Evolutionary conservation across 192 early-diverging fungal genomes (phyloP).

Genomic region (Hyaloraphidium curvatum): DNA sequence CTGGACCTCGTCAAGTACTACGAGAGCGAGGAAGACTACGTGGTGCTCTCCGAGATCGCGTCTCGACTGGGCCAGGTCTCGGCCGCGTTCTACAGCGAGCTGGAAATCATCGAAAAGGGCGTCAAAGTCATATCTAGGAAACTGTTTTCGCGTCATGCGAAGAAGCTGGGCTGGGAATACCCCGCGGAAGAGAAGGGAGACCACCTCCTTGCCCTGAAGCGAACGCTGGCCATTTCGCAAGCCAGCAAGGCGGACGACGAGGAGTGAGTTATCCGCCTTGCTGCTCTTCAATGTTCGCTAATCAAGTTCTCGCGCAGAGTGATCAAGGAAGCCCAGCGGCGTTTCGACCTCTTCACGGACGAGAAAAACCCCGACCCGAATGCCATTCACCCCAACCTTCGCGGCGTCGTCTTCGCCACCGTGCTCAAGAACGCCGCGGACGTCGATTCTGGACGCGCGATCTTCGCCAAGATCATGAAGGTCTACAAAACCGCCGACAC

Average conservation of each 20-base stretch:
- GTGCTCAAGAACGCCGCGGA: constrained; percentile 41
- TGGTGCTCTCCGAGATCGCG: constrained; percentile 45
- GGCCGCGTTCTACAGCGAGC: constrained; percentile 45
- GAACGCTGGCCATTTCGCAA: constrained; percentile 49
- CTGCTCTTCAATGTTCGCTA: too few relatives aligned
- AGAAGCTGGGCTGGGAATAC: constrained; percentile 60
- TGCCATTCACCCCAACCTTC: constrained; percentile 42
- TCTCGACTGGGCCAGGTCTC: constrained; percentile 38
- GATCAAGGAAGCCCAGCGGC: constrained; percentile 39
- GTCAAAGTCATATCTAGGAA: constrained; percentile 44
- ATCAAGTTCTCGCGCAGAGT: too few relatives aligned
- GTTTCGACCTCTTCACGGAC: constrained; percentile 45
- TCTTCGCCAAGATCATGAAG: constrained; percentile 33
- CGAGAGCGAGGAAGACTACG: constrained; percentile 57
- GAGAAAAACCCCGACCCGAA: constrained; percentile 49
- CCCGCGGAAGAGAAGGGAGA: constrained; percentile 36
- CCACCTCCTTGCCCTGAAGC: constrained; percentile 49
- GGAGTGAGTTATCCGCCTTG: too few relatives aligned
- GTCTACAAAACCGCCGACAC: constrained; percentile 38
- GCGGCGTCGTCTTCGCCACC: constrained; percentile 44
- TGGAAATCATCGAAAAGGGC: constrained; percentile 31
- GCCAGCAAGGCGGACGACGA: constrained; percentile 51
- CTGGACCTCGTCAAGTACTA: constrained; percentile 55
- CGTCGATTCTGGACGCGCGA: constrained; percentile 20
- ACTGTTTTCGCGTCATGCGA: constrained; percentile 55